Evolutionary conservation across 768 basidiomycete species (phyloP), one percentile per base, ranked within the genome.

Genomic region (Pleurotus djamor): DNA sequence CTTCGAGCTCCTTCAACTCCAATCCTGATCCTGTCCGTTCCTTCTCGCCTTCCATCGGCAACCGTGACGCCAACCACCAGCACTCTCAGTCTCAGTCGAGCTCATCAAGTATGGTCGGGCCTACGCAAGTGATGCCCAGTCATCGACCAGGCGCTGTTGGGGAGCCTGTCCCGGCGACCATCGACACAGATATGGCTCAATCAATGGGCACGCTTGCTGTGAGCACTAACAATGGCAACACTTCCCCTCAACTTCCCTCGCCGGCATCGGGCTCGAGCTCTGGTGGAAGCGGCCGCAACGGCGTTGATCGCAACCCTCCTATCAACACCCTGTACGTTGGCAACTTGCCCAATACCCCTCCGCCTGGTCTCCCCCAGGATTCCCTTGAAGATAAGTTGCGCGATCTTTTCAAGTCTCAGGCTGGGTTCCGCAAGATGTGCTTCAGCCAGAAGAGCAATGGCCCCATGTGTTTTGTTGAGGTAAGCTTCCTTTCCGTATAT

Each of bases 261-360:
- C 91, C 91, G 48, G 84, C 84, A 50, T 89, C 89, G 17, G 83
- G 85, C 58, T 77, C 81, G 7, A 83, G 87, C 38, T 76, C 77
- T 4, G 66, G 72, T 52, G 54, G 37, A 14, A 78, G 77, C 59
- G 77, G 76, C 10, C 71, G 75, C 62, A 79, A 76, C 44, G 75
- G 78, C 32, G 76, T 87, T 37, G 96, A 98, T 74, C 94, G 96
- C 76, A 98, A 98, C 71, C 96, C 96, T 66, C 96, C 96, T 12
- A 98, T 98, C 74, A 98, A 97, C 68, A 99, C 97, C 0, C 80
- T 99, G n/a, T 98, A 98, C 68, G 95, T 99, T n/a, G 97, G 97
- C 48, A 98, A 98, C 66, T 75, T 99, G 60, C 97, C 96, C 2
- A 92, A 91, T 4, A 84, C 88, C 35, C 84, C 88, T 14, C 84